Conservation (phyloP, 768 basidiomycete species). For the Mycena metata region DNA sequence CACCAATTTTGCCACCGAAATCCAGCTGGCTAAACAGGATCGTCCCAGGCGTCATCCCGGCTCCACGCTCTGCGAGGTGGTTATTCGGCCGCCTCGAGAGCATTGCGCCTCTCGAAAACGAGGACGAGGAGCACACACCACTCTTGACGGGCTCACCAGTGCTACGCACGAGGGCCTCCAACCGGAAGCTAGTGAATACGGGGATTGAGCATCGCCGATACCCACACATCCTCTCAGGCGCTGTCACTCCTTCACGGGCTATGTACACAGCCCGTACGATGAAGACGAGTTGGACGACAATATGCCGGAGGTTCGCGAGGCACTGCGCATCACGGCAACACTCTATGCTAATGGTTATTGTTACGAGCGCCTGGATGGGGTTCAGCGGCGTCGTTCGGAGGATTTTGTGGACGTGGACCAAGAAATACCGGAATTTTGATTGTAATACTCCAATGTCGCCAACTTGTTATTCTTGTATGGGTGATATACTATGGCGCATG, state of each 20-base stretch:
- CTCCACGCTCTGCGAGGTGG: too few relatives aligned
- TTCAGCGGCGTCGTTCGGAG: neutral
- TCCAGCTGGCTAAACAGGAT: slow-evolving; percentile 12
- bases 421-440: too few relatives aligned
- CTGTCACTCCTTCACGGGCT: neutral
- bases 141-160: neutral
- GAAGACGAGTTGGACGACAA: slow-evolving; percentile 2
- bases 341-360: slow-evolving; percentile 1
- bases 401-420: neutral
- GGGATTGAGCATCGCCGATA: slow-evolving; percentile 17
- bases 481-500: too few relatives aligned
- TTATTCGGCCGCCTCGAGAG: neutral
- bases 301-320: slow-evolving; percentile 23
- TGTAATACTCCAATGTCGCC: too few relatives aligned
- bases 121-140: neutral
- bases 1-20: too few relatives aligned
- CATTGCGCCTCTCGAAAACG: neutral
- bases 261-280: neutral
- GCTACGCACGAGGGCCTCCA: neutral
- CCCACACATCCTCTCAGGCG: neutral
- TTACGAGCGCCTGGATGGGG: slow-evolving; percentile 9
- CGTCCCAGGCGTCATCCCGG: neutral
- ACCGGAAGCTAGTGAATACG: neutral
- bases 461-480: too few relatives aligned
- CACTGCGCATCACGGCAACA: slow-evolving; percentile 9